Evolutionary conservation across 345 rosid species (phyloP).

Genomic region (Aquilaria yunnanensis): DNA sequence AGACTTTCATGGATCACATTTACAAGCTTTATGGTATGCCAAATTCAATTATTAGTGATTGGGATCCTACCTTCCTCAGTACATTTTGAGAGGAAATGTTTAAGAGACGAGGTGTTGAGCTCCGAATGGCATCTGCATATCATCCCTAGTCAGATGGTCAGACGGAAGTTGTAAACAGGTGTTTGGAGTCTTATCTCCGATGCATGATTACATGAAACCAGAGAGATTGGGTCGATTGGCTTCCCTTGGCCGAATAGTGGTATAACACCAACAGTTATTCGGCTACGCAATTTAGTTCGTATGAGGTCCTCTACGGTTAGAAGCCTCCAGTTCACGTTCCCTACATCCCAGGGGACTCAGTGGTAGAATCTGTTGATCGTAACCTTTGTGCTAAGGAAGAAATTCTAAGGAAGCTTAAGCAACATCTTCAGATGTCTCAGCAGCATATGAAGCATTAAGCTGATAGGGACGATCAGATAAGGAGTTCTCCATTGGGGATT

Average conservation of each 20-base stretch:
- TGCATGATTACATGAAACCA: background rate
- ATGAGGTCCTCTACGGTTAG: background rate
- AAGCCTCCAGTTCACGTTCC: background rate
- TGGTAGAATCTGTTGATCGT: background rate
- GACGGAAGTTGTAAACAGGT: background rate
- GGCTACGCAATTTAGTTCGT: background rate
- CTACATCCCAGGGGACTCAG: background rate
- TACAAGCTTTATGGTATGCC: background rate
- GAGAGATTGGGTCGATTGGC: background rate
- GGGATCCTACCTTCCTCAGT: background rate
- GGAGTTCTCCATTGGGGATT: background rate
- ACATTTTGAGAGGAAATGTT: background rate
- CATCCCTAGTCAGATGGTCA: background rate
- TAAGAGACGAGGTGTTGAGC: background rate
- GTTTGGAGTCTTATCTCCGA: background rate
- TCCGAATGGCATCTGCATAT: background rate
- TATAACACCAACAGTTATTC: background rate
- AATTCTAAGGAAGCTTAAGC: background rate
- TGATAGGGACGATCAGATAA: background rate
- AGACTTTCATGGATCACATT: background rate
- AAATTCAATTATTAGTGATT: background rate
- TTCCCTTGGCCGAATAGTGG: background rate
- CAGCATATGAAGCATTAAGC: background rate
- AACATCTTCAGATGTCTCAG: background rate
- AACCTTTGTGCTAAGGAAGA: background rate